phyloP scores from a whole-genome alignment of 441 rosid genomes.

The Lepidium campestre region DNA sequence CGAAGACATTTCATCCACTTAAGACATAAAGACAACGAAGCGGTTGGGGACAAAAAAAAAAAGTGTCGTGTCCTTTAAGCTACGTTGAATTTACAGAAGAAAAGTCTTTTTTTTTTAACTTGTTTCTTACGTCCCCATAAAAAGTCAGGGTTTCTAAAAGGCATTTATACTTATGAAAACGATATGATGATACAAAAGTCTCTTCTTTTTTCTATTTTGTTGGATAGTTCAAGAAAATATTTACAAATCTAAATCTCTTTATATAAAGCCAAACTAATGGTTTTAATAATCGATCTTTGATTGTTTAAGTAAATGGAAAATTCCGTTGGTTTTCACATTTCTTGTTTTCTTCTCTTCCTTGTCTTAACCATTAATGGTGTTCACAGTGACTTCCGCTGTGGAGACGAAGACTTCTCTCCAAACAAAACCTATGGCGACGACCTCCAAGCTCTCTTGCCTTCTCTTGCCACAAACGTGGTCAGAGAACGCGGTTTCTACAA shows the following conservation, averaged over 20 bases:
- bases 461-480: conserved; percentile 27
- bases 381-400: conserved; percentile 15
- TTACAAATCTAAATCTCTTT: conserved; percentile 11
- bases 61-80: background rate
- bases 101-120: background rate
- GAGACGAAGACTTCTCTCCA: conserved; percentile 16
- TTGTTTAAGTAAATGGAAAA: conserved; percentile 1
- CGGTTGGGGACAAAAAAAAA: too few relatives aligned
- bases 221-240: background rate
- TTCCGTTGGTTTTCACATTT: background rate
- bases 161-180: conserved; percentile 9
- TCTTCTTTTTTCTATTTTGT: background rate
- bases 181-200: background rate
- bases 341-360: conserved; percentile 1
- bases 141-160: conserved; percentile 11
- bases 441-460: conserved; percentile 7
- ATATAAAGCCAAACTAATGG: background rate
- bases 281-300: background rate
- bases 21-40: background rate
- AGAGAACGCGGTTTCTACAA: conserved; percentile 25
- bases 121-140: background rate
- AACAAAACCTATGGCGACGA: background rate
- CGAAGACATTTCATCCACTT: background rate
- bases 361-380: conserved; percentile 20
- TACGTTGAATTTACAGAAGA: background rate